Conservation (phyloP, 495 filamentous ascomycete genomes). For the Bacidia gigantensis region DNA sequence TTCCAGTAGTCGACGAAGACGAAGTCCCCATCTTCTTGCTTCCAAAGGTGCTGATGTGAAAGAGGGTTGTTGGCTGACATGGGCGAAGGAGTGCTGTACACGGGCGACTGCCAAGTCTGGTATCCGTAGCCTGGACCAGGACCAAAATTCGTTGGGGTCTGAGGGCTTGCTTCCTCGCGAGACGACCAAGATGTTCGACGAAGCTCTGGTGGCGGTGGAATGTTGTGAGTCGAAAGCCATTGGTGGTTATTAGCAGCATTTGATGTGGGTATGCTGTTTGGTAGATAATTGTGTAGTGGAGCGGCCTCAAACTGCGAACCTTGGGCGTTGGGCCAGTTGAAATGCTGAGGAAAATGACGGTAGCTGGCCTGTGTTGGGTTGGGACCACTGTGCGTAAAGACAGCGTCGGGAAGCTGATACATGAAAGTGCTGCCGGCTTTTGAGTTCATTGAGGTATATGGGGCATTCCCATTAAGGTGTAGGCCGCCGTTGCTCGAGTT, state of each 20-base stretch:
- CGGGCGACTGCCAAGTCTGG: conserved; percentile 47
- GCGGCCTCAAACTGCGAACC: conserved; percentile 11
- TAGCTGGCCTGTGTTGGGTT: conserved; percentile 12
- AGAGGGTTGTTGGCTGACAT: conserved; percentile 37
- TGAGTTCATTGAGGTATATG: conserved; percentile 7
- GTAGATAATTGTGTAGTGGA: conserved; percentile 7
- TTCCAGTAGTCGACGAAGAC: conserved; percentile 47
- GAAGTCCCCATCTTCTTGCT: conserved; percentile 38
- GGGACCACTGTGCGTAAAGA: conserved; percentile 9
- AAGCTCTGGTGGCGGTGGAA: conserved; percentile 38
- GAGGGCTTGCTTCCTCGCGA: conserved; percentile 49
- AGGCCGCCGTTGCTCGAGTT: conserved; percentile 5
- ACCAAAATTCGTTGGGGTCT: conserved; percentile 43
- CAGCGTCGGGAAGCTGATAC: conserved; percentile 14
- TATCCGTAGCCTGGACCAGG: conserved; percentile 36
- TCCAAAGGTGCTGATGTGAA: conserved; percentile 29
- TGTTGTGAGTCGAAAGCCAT: conserved; percentile 27
- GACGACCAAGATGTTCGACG: conserved; percentile 55
- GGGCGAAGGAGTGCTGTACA: conserved; percentile 42
- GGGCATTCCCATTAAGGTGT: conserved; percentile 2
- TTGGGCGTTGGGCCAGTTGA: conserved; percentile 12
- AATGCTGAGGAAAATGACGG: conserved; percentile 10
- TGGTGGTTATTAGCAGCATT: neutral
- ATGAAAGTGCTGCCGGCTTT: conserved; percentile 7
- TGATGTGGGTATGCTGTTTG: neutral